Conservation (phyloP, 306 rosid genomes). For the Prunus padus region DNA sequence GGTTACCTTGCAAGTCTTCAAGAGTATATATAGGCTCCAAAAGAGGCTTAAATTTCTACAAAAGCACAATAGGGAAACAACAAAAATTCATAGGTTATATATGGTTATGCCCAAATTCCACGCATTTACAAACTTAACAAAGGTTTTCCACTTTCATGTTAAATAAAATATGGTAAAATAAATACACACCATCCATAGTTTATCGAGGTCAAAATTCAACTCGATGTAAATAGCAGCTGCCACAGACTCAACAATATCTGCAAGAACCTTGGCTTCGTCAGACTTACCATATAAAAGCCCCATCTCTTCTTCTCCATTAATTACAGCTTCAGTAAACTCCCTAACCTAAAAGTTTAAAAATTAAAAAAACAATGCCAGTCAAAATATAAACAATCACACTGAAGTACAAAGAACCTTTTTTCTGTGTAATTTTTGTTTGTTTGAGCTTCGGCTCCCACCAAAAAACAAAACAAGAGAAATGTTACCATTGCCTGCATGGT, state of each 20-base stretch:
- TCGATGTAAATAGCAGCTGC: conserved; percentile 73
- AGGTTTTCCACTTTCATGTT: not conserved
- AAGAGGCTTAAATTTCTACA: conserved; percentile 53
- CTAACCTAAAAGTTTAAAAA: conserved; percentile 29
- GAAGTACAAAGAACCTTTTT: no score
- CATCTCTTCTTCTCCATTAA: conserved; percentile 23
- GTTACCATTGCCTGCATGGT: no score
- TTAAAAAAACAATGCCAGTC: not conserved
- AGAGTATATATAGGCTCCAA: conserved; percentile 71
- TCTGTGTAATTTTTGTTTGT: no score
- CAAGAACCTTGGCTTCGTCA: conserved; percentile 74
- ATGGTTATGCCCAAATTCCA: not conserved
- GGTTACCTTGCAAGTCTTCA: conserved; percentile 46
- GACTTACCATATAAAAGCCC: conserved; percentile 52
- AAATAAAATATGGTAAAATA: not conserved
- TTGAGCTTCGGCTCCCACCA: no score
- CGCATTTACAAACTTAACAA: not conserved
- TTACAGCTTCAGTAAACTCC: conserved; percentile 48
- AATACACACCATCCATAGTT: conserved; percentile 64
- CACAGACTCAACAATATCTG: conserved; percentile 72
- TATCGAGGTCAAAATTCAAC: conserved; percentile 41
- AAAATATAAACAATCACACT: no score
- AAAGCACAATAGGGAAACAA: not conserved
- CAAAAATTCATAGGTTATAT: not conserved
- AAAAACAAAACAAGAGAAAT: not conserved